Evolutionary conservation across 352 stramenopile species (phyloP), one percentile per base, ranked within the genome.

Genomic region (Plasmopara muralis): DNA sequence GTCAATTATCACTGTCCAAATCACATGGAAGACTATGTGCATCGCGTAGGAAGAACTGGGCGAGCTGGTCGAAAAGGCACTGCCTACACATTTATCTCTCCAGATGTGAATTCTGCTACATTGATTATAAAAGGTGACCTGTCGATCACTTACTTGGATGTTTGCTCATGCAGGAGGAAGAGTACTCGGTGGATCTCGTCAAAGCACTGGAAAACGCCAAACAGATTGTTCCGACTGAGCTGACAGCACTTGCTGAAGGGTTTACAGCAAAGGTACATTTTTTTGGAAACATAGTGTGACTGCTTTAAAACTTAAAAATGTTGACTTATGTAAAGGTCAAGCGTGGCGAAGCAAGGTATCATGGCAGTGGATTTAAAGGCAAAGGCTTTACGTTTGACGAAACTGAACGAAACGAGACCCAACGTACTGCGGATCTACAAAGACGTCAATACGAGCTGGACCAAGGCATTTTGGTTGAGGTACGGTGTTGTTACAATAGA

Each of bases 1-100:
- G 97, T 99, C 62, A 99, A 99, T 76, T 99, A 98, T 64, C 96
- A 98, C 45, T 97, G 91, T 45, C 97, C 97, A 0, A 99, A 99
- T 66, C 96, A 99, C 66, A 74, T 99, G 41, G 97, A 99, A 81
- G 97, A 99, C 58, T 99, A 99, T 57, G 96, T 99, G 2, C 97
- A 99, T 76, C 90, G 97, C 30, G 95, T 99, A 4, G 97, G 96
- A 6, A 70, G 97, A 47, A 99, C 96, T 16, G 96, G 96, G 12
- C 76, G 96, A 47, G 97, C 96, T 47, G 92, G 91, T 6, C 81
- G 95, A 9, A 97, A 97, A 59, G 97, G 97, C 44, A 98, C 96
- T n/a, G 93, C 96, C 12, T 99, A 98, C 74, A 99, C 97, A 0
- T 98, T 99, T 62, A 97, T 99, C 44, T 98, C 95, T 30, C 91